Percentiles rank a stretch among this genome's conserved stretches.
Evolutionary conservation across 805 yeast species (phyloP).

Genomic region (Hanseniaspora meyeri): DNA sequence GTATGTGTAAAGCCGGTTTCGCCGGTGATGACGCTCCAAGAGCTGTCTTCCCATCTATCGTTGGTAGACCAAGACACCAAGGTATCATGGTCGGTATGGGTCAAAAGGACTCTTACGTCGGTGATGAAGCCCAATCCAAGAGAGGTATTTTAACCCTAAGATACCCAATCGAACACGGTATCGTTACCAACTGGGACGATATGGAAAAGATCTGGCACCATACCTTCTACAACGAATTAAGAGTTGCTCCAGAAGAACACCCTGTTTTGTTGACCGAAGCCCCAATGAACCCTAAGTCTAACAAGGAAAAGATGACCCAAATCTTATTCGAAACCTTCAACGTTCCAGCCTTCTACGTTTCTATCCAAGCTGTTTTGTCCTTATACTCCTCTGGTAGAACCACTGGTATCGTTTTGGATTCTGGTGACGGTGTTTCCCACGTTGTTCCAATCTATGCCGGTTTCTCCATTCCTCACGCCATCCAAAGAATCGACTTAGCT

Average conservation of each 20-base stretch:
- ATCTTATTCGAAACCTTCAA: conserved; percentile 98
- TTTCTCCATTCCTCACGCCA: conserved; percentile 98
- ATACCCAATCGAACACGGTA: conserved; percentile 99
- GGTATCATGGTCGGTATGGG: conserved; percentile 99
- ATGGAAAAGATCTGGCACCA: conserved; percentile 99
- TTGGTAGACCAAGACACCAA: conserved; percentile 99
- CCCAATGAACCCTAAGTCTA: conserved; percentile 98
- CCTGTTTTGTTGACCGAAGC: conserved; percentile 99
- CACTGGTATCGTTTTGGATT: conserved; percentile 98
- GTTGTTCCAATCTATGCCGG: conserved; percentile 99
- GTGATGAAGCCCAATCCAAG: conserved; percentile 99
- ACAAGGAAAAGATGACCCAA: conserved; percentile 99
- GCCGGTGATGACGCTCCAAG: conserved; percentile 99
- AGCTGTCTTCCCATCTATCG: conserved; percentile 99
- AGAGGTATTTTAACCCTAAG: conserved; percentile 98
- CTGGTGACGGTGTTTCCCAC: conserved; percentile 99
- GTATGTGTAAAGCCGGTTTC: conserved; percentile 99
- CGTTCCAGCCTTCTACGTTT: conserved; percentile 98
- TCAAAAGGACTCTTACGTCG: conserved; percentile 98
- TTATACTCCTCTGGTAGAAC: conserved; percentile 99
- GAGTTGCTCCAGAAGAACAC: conserved; percentile 99
- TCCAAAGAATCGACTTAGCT: conserved; percentile 95
- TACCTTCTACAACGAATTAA: conserved; percentile 98
- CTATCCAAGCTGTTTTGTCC: conserved; percentile 96
- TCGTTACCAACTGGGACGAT: conserved; percentile 99